Conservation (phyloP, 768 basidiomycete genomes). For the Tricholoma saponaceum region DNA sequence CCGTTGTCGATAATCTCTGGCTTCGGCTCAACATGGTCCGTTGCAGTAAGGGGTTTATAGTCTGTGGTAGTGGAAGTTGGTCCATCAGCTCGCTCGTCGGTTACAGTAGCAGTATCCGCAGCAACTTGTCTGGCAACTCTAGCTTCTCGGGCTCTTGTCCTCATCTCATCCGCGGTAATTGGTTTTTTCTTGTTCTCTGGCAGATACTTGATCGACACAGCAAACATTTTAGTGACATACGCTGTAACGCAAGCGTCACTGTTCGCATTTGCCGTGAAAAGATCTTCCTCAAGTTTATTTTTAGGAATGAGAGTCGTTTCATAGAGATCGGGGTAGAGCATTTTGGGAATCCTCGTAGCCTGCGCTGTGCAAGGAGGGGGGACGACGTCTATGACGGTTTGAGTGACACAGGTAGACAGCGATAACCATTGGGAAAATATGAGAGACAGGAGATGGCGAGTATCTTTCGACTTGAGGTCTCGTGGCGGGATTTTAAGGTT, state of each 20-base stretch:
- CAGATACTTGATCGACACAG: slow-evolving; percentile 72
- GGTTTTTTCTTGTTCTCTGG: slow-evolving; percentile 81
- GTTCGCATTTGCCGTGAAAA: slow-evolving; percentile 67
- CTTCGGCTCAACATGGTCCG: slow-evolving; percentile 8
- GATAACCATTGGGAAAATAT: slow-evolving; percentile 97
- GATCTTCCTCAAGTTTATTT: slow-evolving; percentile 78
- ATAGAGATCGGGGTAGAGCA: slow-evolving; percentile 81
- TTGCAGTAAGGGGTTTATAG: slow-evolving; percentile 7
- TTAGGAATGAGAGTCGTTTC: slow-evolving; percentile 57
- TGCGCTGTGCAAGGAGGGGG: slow-evolving; percentile 86
- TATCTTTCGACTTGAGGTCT: slow-evolving; percentile 90
- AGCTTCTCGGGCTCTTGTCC: slow-evolving; percentile 54
- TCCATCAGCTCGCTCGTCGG: slow-evolving; percentile 5
- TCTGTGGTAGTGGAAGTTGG: slow-evolving; percentile 10
- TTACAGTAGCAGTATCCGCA: slow-evolving; percentile 8
- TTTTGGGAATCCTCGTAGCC: slow-evolving; percentile 78
- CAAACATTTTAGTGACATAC: slow-evolving; percentile 99
- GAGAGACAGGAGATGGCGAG: slow-evolving; percentile 73
- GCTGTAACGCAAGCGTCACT: slow-evolving; percentile 64
- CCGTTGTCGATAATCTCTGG: slow-evolving; percentile 26
- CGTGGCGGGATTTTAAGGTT: slow-evolving; percentile 81
- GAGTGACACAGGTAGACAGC: slow-evolving; percentile 88
- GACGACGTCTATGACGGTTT: slow-evolving; percentile 89
- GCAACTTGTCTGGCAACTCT: slow-evolving; percentile 32
- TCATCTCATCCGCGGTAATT: slow-evolving; percentile 82